Conservation (phyloP, 306 rosid genomes). For the Vigna nakashimae region DNA sequence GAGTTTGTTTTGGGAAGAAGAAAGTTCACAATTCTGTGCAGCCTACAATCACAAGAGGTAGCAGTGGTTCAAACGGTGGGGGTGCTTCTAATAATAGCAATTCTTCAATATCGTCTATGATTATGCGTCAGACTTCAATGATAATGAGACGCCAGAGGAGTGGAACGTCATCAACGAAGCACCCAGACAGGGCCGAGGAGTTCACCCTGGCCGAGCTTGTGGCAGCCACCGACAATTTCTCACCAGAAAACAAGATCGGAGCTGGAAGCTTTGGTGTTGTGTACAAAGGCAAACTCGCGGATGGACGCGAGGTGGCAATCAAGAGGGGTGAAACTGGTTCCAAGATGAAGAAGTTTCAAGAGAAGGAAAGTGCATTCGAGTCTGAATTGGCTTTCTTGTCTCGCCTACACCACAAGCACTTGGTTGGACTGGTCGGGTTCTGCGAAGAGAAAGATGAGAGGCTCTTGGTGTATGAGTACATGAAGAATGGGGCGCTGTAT, state of each 20-base stretch:
- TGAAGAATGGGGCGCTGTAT: constrained; percentile 89
- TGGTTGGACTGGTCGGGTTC: constrained; percentile 87
- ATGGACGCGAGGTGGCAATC: constrained; percentile 87
- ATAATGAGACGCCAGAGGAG: constrained; percentile 95
- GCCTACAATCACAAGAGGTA: constrained; percentile 80
- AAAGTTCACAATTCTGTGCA: constrained; percentile 92
- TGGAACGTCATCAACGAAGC: constrained; percentile 86
- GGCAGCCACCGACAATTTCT: constrained; percentile 69
- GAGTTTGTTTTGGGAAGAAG: constrained; percentile 85
- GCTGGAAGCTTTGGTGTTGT: constrained; percentile 94
- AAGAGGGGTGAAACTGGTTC: constrained; percentile 69
- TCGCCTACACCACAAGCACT: constrained; percentile 85
- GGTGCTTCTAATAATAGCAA: constrained; percentile 58
- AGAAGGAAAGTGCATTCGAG: constrained; percentile 92
- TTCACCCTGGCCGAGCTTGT: constrained; percentile 75
- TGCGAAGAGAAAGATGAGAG: constrained; percentile 88
- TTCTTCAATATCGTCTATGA: constrained; percentile 67
- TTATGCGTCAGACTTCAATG: constrained; percentile 72
- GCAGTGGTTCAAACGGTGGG: constrained; percentile 65
- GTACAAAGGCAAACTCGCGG: constrained; percentile 72
- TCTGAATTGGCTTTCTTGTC: constrained; percentile 89
- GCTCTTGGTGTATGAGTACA: constrained; percentile 84
- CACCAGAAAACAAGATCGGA: constrained; percentile 74
- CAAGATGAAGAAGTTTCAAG: constrained; percentile 71
- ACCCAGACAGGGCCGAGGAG: constrained; percentile 78